phyloP scores from a whole-genome alignment of 1,284 basidiomycete species.

The Irpex rosettiformis region DNA sequence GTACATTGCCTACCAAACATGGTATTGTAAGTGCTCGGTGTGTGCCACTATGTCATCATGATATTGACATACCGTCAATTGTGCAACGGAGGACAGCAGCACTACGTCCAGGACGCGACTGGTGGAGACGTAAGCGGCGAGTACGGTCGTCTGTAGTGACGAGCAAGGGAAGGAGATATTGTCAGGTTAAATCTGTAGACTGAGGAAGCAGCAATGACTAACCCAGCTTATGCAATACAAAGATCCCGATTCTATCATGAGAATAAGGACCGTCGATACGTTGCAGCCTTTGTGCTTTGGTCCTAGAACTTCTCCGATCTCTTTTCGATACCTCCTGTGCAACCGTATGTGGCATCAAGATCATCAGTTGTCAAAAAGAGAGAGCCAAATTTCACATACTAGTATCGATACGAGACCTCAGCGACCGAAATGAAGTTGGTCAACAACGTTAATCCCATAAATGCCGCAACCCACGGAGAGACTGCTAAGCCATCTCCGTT shows the following conservation, averaged over 20 bases:
- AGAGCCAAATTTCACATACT: background rate
- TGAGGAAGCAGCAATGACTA: background rate
- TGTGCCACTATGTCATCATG: background rate
- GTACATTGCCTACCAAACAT: constrained; percentile 3
- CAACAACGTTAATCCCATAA: constrained; percentile 3
- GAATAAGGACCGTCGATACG: background rate
- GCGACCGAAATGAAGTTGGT: background rate
- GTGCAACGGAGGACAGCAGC: background rate
- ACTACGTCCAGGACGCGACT: background rate
- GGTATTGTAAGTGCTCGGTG: too few relatives aligned
- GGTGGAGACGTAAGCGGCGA: background rate
- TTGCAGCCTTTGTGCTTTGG: background rate
- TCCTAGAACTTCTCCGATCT: background rate
- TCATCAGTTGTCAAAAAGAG: background rate
- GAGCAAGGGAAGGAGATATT: background rate
- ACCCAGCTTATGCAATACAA: constrained; percentile 8
- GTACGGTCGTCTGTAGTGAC: background rate
- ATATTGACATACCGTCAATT: constrained; percentile 4
- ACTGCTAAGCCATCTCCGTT: background rate
- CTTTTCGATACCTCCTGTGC: background rate
- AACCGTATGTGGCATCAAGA: too few relatives aligned
- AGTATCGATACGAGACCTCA: background rate
- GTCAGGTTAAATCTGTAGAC: background rate
- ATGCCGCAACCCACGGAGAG: background rate
- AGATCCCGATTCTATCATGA: constrained; percentile 4